Evolutionary conservation across 2,329 filamentous ascomycete genomes (phyloP).

Genomic region (Diaporthe eres): DNA sequence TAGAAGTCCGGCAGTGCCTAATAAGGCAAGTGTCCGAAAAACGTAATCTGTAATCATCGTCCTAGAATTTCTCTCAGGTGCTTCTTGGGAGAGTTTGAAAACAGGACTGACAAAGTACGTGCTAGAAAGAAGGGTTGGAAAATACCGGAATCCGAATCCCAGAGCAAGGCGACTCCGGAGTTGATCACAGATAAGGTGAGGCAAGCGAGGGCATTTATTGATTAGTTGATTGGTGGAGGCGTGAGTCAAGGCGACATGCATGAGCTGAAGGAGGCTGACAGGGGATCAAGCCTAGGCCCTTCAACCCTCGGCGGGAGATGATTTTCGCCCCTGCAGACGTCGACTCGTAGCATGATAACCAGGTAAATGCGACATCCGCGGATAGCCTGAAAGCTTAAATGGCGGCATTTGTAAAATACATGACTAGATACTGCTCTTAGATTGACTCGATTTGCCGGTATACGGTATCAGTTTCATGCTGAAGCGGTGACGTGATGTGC

Average conservation of each 20-base stretch:
- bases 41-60: conserved; percentile 1
- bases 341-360: conserved; percentile 13
- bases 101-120: background rate
- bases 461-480: background rate
- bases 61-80: background rate
- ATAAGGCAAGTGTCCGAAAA: background rate
- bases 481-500: background rate
- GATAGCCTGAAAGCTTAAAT: conserved; percentile 8
- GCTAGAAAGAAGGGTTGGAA: background rate
- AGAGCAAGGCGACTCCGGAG: background rate
- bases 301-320: background rate
- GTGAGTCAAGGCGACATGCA: conserved; percentile 15
- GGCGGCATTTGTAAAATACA: background rate
- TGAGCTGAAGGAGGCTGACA: conserved; percentile 1
- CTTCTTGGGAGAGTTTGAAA: background rate
- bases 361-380: background rate
- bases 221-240: background rate
- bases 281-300: conserved; percentile 1
- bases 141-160: background rate
- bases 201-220: background rate
- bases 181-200: background rate
- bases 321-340: background rate
- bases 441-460: background rate
- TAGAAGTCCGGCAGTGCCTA: background rate
- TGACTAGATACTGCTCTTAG: background rate